Conservation (phyloP, 306 rosid species). For the Vigna reflexopilosa region DNA sequence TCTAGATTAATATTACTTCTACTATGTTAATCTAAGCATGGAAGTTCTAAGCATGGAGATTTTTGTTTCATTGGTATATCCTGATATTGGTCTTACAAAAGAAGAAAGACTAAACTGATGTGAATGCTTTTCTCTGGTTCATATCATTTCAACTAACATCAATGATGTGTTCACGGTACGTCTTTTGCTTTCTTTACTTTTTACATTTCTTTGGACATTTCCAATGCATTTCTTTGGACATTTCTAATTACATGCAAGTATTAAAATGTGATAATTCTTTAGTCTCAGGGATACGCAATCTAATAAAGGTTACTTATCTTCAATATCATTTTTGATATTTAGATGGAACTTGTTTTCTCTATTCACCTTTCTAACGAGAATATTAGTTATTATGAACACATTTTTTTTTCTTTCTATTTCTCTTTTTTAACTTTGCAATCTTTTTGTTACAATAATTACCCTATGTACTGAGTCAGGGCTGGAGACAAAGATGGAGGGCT, state of each 20-base stretch:
- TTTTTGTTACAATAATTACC: no score
- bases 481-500: slow-evolving; percentile 86
- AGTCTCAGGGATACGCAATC: background rate
- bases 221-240: no score
- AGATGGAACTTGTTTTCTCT: slow-evolving; percentile 14
- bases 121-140: no score
- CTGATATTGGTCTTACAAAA: no score
- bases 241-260: background rate
- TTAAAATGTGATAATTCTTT: background rate
- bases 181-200: no score
- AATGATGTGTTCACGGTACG: no score
- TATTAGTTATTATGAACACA: background rate
- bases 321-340: background rate
- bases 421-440: background rate
- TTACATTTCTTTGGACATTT: no score
- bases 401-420: background rate
- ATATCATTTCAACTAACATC: no score
- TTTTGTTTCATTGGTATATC: slow-evolving; percentile 3
- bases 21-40: no score
- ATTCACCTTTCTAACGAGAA: background rate
- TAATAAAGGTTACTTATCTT: background rate
- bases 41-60: background rate
- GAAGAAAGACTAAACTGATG: no score
- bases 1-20: no score
- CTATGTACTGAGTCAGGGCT: slow-evolving; percentile 58